Evolutionary conservation across 1,284 basidiomycete genomes (phyloP), one percentile per base, ranked within the genome.

Genomic region (Cryptococcus amylolentus): DNA sequence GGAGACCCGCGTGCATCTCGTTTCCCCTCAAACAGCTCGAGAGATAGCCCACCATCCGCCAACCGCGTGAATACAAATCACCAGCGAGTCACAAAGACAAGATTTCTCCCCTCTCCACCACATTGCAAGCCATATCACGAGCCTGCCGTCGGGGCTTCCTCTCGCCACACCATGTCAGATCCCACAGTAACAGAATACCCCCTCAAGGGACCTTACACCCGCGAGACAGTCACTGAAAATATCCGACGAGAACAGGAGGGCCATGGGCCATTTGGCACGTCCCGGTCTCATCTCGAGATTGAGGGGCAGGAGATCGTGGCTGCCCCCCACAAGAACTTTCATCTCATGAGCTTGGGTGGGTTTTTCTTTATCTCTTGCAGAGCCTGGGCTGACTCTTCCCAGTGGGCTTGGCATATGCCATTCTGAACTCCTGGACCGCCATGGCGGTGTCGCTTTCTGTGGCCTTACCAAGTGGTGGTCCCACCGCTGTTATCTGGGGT

Each of bases 401-500:
- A 68, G 65, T 69, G 42, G 67, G 67, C 44, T 49, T 69, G 16
- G 67, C 67, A n/a, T 69, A 65, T 55, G 67, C 67, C 28, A 63
- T 69, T 51, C 54, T 66, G 37, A 69, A 69, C 43, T 62, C 60
- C 8, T 66, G 63, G 63, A 65, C 63, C 4, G 67, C 67, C 4
- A 69, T 69, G 67, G 63, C 63, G 3, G 57, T 63, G 4, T 65
- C 64, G 2, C 49, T 67, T 3, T 62, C 62, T 8, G 55, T 69
- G 45, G 62, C 63, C 10, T 62, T 78, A 23, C 60, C 71, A 23
- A 72, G 69, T 2, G 76, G 76, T 5, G 76, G 76, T 2, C 74
- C 76, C 6, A 64, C 66, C 5, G 74, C 73, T 3, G 68, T 76
- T 10, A 65, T 77, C 43, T 78, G 73, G 73, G 77, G 77, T 31